phyloP scores from a whole-genome alignment of 768 basidiomycete species.

The Tricholoma matsutake region DNA sequence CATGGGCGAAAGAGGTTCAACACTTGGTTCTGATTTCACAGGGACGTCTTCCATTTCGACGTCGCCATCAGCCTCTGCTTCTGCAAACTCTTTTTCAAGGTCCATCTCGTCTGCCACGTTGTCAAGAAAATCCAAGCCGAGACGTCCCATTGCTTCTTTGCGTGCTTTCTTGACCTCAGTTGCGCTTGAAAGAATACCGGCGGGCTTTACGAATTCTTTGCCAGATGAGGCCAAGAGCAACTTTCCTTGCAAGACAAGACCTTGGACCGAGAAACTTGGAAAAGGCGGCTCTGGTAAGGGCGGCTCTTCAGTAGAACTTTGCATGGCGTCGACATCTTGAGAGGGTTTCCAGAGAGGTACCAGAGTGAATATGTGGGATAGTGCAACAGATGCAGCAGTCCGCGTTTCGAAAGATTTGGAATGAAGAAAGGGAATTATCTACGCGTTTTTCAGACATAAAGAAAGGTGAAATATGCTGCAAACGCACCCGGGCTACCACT shows the following conservation, averaged over 20 bases:
- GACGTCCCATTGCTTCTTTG: constrained; percentile 82
- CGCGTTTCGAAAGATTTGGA: constrained; percentile 93
- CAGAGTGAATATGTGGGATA: constrained; percentile 82
- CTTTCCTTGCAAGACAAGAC: constrained; percentile 71
- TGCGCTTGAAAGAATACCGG: constrained; percentile 67
- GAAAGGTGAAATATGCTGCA: not conserved
- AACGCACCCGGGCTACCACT: constrained; percentile 80
- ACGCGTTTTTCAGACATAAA: constrained; percentile 12
- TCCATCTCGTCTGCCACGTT: constrained; percentile 81
- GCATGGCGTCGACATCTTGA: constrained; percentile 29
- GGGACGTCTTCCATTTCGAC: constrained; percentile 36
- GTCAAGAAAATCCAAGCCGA: constrained; percentile 86
- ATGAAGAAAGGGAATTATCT: constrained; percentile 90
- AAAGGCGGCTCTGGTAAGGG: constrained; percentile 56
- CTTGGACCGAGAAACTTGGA: constrained; percentile 71
- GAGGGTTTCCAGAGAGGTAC: constrained; percentile 79
- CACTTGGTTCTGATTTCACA: constrained; percentile 38
- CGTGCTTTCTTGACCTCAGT: constrained; percentile 85
- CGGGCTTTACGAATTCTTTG: constrained; percentile 81
- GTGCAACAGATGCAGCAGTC: constrained; percentile 81
- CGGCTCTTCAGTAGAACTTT: constrained; percentile 24
- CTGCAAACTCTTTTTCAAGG: constrained; percentile 76
- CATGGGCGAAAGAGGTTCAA: constrained; percentile 37
- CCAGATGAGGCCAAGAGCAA: constrained; percentile 90
- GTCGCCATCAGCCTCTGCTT: constrained; percentile 45